Percentiles rank a stretch among this genome's conserved stretches.
phyloP scores from a whole-genome alignment of 805 yeast species.

The Lachancea dasiensis region DNA sequence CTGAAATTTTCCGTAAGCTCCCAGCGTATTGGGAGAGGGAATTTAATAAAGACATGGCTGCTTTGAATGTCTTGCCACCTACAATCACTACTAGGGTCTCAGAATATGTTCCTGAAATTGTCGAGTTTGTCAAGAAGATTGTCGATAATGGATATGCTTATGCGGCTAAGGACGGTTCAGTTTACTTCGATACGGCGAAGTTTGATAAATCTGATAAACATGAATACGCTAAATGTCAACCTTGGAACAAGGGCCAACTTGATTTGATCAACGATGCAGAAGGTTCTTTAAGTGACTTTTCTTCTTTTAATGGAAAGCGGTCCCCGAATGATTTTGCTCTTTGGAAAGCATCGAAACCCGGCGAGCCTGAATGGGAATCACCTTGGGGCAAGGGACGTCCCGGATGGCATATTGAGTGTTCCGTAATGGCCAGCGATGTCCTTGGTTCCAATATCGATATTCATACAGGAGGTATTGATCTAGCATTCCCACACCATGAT shows the following conservation, averaged over 20 bases:
- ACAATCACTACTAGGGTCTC: slow-evolving; percentile 88
- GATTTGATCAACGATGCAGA: slow-evolving; percentile 91
- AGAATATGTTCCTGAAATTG: slow-evolving; percentile 91
- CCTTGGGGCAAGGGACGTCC: slow-evolving; percentile 98
- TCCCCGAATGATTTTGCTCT: slow-evolving; percentile 86
- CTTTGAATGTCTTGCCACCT: slow-evolving; percentile 79
- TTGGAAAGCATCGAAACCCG: slow-evolving; percentile 95
- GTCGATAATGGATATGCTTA: slow-evolving; percentile 80
- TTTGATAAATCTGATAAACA: slow-evolving; percentile 72
- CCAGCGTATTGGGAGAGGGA: slow-evolving; percentile 87
- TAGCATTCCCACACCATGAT: slow-evolving; percentile 98
- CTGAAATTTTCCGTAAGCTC: slow-evolving; percentile 69
- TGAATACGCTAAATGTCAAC: slow-evolving; percentile 91
- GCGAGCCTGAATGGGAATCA: slow-evolving; percentile 94
- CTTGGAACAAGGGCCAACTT: slow-evolving; percentile 91
- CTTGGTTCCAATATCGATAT: slow-evolving; percentile 83
- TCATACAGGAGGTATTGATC: slow-evolving; percentile 94
- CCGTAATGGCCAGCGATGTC: slow-evolving; percentile 94
- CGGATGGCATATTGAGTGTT: slow-evolving; percentile 99
- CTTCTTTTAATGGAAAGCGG: slow-evolving; percentile 52
- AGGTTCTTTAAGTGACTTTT: slow-evolving; percentile 59
- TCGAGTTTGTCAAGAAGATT: slow-evolving; percentile 68
- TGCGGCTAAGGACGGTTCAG: slow-evolving; percentile 79
- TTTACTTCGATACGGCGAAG: slow-evolving; percentile 84
- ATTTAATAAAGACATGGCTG: slow-evolving; percentile 79